phyloP scores from a whole-genome alignment of 164 flowering plant species.

The Aristolochia fimbriata region DNA sequence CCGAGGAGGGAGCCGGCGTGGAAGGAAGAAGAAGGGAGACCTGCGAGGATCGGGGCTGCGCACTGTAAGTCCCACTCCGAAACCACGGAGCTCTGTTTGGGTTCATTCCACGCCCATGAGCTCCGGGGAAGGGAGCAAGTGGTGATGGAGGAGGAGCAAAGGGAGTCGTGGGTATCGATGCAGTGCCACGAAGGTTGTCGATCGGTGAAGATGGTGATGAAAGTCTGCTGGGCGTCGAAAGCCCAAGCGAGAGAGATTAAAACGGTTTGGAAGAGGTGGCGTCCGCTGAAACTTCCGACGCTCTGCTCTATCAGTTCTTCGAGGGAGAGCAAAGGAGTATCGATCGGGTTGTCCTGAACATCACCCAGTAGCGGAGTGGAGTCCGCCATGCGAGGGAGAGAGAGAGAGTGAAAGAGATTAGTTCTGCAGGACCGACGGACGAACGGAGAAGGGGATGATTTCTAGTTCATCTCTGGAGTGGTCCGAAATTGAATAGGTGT shows the following conservation, averaged over 20 bases:
- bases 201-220: conserved; percentile 56
- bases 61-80: conserved; percentile 54
- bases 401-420: too few relatives aligned
- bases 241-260: conserved; percentile 46
- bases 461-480: too few relatives aligned
- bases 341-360: not conserved
- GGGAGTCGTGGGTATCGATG: not conserved
- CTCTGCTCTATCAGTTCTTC: conserved; percentile 28
- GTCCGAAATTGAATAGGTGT: too few relatives aligned
- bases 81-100: conserved; percentile 23
- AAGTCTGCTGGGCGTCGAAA: conserved; percentile 63
- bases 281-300: conserved; percentile 33
- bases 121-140: conserved; percentile 25
- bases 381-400: conserved; percentile 1
- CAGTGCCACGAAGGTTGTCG: conserved; percentile 52
- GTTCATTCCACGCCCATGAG: conserved; percentile 54
- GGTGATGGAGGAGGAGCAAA: conserved; percentile 8
- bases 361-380: conserved; percentile 6
- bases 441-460: too few relatives aligned
- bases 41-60: conserved; percentile 29
- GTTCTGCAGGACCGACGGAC: too few relatives aligned
- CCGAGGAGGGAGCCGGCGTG: conserved; percentile 61
- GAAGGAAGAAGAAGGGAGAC: conserved; percentile 57
- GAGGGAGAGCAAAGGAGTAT: conserved; percentile 16
- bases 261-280: conserved; percentile 40